A percentile compares a stretch with the other conserved stretches of the same genome.
phyloP scores from a whole-genome alignment of 495 filamentous ascomycete species.

The Penicillium cosmopolitanum region DNA sequence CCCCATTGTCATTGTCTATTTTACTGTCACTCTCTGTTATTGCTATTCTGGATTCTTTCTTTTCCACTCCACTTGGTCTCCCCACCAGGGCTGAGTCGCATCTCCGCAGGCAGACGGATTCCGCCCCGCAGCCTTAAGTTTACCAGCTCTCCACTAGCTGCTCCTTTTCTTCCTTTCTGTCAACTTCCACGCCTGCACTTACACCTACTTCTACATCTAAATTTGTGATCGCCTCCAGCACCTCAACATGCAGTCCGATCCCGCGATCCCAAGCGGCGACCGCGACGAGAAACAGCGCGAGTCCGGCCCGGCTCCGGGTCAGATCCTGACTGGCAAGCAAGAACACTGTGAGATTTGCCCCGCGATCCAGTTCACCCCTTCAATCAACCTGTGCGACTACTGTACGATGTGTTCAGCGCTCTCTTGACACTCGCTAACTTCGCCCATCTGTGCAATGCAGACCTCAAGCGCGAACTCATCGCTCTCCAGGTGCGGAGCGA shows the following conservation, averaged over 20 bases:
- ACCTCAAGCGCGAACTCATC: constrained; percentile 94
- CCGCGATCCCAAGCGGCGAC: constrained; percentile 8
- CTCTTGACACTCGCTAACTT: not conserved
- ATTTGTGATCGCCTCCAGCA: not conserved
- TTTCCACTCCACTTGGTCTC: not conserved
- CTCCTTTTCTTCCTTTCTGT: not conserved
- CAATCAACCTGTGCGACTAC: not conserved
- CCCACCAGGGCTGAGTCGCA: constrained; percentile 12
- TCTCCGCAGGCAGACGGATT: constrained; percentile 24
- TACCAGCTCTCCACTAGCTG: not conserved
- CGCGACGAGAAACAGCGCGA: constrained; percentile 1
- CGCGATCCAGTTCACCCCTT: not conserved
- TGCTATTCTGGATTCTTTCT: not conserved
- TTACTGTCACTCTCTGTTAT: not conserved
- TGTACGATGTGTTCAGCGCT: not conserved
- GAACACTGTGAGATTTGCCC: constrained; percentile 79
- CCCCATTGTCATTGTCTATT: not conserved
- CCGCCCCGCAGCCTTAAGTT: constrained; percentile 2
- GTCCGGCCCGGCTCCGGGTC: constrained; percentile 44
- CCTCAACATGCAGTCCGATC: constrained; percentile 6
- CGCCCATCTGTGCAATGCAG: constrained; percentile 45
- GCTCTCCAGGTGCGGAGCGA: constrained; percentile 86
- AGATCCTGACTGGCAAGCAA: constrained; percentile 89
- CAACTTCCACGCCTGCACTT: not conserved
- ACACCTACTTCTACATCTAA: not conserved